A percentile compares a stretch with the other conserved stretches of the same genome.
Evolutionary conservation across 768 basidiomycete species (phyloP).

Genomic region (Leccinellum albellum): DNA sequence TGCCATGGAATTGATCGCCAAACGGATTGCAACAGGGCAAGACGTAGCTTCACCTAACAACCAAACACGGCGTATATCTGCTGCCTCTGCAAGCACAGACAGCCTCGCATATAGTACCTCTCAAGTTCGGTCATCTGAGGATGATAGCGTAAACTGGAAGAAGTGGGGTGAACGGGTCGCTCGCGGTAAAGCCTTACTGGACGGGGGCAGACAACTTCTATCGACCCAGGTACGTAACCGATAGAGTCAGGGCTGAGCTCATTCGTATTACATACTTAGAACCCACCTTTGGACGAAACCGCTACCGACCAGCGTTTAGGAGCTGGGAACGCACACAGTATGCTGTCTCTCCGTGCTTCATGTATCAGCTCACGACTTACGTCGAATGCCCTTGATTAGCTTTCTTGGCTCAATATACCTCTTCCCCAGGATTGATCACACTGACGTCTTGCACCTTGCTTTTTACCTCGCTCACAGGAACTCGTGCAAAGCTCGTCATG

Average conservation of each 20-base stretch:
- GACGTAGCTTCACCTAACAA: slow-evolving; percentile 30
- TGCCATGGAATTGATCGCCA: slow-evolving; percentile 65
- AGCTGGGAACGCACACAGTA: slow-evolving; percentile 34
- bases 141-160: slow-evolving; percentile 45
- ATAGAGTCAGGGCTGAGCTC: slow-evolving; percentile 6
- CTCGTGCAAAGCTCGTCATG: slow-evolving; percentile 43
- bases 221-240: slow-evolving; percentile 32
- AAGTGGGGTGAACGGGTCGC: slow-evolving; percentile 52
- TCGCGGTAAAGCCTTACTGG: slow-evolving; percentile 41
- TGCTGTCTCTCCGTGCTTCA: slow-evolving; percentile 5
- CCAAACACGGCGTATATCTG: slow-evolving; percentile 14
- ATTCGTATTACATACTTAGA: neutral
- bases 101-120: neutral
- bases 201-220: slow-evolving; percentile 41
- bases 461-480: slow-evolving; percentile 53
- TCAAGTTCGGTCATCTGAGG: slow-evolving; percentile 4
- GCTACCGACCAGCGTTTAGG: neutral
- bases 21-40: slow-evolving; percentile 54
- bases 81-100: slow-evolving; percentile 12
- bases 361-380: neutral
- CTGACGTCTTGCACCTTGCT: slow-evolving; percentile 45
- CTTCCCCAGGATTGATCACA: slow-evolving; percentile 57
- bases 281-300: slow-evolving; percentile 1
- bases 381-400: slow-evolving; percentile 34
- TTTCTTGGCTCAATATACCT: slow-evolving; percentile 55